Evolutionary conservation across 257 asterid genomes (phyloP), one percentile per base, ranked within the genome.

Genomic region (Nicotiana undulata): DNA sequence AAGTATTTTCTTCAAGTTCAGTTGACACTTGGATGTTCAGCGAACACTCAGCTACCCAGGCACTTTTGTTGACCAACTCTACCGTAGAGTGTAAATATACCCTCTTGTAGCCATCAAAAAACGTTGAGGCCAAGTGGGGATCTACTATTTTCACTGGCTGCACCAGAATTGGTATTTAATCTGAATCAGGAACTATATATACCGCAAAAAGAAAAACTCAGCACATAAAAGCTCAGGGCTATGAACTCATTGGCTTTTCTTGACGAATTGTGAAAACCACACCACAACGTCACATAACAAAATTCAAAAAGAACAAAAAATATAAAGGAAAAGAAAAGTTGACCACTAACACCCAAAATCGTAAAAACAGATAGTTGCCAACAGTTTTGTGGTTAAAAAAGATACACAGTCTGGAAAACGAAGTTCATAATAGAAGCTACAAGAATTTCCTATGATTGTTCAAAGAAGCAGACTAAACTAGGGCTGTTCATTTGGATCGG

Each of bases 141-240:
- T 96, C 98, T 77, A 91, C 89, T 63, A 96, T 88, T 89, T 90
- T 96, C 90, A 96, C 98, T 79, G 99, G 96, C 98, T 96, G 99
- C 91, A 89, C n/a, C 81, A 84, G 61, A 81, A 80, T 76, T 24
- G 66, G 20, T 31, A 61, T 37, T 77, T 37, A 75, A 81, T 82
- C 81, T 58, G 79, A 85, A 81, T 86, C 79, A 83, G 76, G 37
- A 87, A 89, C 32, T 74, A 74, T 49, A 15, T 24, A 74, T 29
- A 74, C 61, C 64, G 76, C 64, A 24, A 46, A 37, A 20, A 56
- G 8, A 32, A 9, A 55, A 44, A 44, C 37, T 70, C 20, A 70
- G 58, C 22, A 40, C 34, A 70, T 70, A 44, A 40, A 20, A 44
- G 15, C 59, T 22, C 60, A 26, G 31, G 18, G 83, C 9, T 64